These are phyloP conservation scores for Lasiosphaeria ovina DNA, from an alignment of 495 filamentous ascomycete genomes.

Conservation along the genomic window DNA sequence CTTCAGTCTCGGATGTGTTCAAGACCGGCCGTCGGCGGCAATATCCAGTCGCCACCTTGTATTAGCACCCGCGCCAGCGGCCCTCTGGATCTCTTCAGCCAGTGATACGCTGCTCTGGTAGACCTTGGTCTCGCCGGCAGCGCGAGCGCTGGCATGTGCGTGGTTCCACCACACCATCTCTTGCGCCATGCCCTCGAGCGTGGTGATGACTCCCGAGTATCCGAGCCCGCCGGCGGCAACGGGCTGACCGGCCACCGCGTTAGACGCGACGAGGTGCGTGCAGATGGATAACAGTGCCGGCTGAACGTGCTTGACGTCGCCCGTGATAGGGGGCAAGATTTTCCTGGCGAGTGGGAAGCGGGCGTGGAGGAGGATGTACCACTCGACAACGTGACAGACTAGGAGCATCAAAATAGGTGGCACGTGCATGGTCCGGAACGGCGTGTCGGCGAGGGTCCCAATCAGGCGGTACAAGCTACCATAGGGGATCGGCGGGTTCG, in stretches of 20 bases:
- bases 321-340: conserved; percentile 40
- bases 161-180: conserved; percentile 55
- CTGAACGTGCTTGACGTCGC: conserved; percentile 50
- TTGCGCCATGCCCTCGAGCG: conserved; percentile 53
- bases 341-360: conserved; percentile 40
- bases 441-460: conserved; percentile 29
- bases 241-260: conserved; percentile 41
- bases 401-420: conserved; percentile 47
- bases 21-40: no score
- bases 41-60: no score
- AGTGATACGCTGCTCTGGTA: conserved; percentile 42
- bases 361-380: conserved; percentile 45
- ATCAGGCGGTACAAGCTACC: conserved; percentile 22
- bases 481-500: conserved; percentile 43
- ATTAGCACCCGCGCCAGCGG: not conserved
- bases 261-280: conserved; percentile 50
- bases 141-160: conserved; percentile 25
- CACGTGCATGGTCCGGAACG: conserved; percentile 33
- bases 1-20: no score
- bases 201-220: conserved; percentile 49
- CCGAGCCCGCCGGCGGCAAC: conserved; percentile 51
- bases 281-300: conserved; percentile 54
- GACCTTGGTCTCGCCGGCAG: conserved; percentile 11
- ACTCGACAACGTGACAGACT: conserved; percentile 48
- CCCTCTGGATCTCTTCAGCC: conserved; percentile 36